Evolutionary conservation across 805 yeast species (phyloP), one percentile per base, ranked within the genome.

Genomic region (Nadsonia fulvescens): DNA sequence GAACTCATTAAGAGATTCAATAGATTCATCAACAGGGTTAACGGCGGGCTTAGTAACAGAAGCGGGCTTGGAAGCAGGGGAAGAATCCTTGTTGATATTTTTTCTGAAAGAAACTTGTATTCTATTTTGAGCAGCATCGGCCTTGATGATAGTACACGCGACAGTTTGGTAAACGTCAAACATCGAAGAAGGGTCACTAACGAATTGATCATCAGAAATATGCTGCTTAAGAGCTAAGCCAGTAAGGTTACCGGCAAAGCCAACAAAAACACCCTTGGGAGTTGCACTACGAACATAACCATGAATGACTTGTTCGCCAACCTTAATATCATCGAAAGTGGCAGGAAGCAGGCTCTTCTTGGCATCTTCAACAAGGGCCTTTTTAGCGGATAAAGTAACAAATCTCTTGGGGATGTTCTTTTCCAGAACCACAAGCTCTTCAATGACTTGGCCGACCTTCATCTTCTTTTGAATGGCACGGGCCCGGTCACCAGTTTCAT

Each of bases 271-370:
- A 36, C 96, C 96, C 44, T 62, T 61, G 23, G 61, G 62, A n/a
- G 91, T 77, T 11, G 74, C 66, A 11, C 82, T 71, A 37, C 69
- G 74, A 20, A 86, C 67, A 45, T 59, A 83, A 22, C 96, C 98
- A 31, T 65, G 61, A 27, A 78, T 49, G 15, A 54, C 40, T 13
- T 53, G 53, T 22, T 54, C 53, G 6, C 66, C 62, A 8, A 58
- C 51, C 19, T 51, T 41, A 24, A 82, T 56, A 20, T 77, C 91
- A 10, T 58, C 56, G 40, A 68, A 74, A 4, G 50, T 37, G 4
- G 56, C 36, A 19, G 94, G 94, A 8, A 83, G 47, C 4, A 39
- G 37, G 2, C 50, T 53, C 1, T 46, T 41, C 36, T 63, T 54
- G 9, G 82, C 77, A 31, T 71, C 82, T 11, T 60, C 60, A 12